Evolutionary conservation across 371 early-diverging fungal genomes (phyloP), one percentile per base, ranked within the genome.

Genomic region (Apophysomyces elegans): DNA sequence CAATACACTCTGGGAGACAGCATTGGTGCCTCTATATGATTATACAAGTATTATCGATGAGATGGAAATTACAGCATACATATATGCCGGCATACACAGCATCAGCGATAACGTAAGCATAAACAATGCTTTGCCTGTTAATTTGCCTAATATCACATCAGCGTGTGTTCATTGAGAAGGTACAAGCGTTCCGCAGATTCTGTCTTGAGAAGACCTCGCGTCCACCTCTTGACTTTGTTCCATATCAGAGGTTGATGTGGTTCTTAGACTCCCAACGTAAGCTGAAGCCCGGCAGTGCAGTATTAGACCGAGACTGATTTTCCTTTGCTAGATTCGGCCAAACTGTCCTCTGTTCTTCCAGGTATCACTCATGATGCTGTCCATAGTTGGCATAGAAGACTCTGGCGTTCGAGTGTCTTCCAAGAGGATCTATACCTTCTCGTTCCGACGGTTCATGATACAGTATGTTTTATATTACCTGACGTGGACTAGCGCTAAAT

Each of bases 211-310:
- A 79, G 1, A 81, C 89, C 0, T 86, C 88, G 4, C 86, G 91
- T 21, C 76, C 85, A 37, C 88, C 93, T 9, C 62, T 83, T 35
- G 88, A 90, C 73, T 72, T 91, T 66, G 84, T 87, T 14, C 85
- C 90, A 39, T 84, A 90, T 59, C 89, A 90, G 62, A 86, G 88
- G 14, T 46, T 89, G 50, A 69, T 85, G n/a, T 90, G 91, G 91
- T 70, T 81, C 37, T 78, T 88, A 59, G 88, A 89, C 58, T 70
- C 70, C 58, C 62, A 59, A 59, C 62, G 76, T 81, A 76, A 46
- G 69, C 71, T 8, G 44, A 66, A 56, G n/a, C 57, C 47, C n/a
- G 43, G 26, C 32, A 12, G 56, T 36, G 26, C 0, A 16, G 36
- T 56, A 18, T 9, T 50, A 35, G 59, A 11, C 37, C n/a, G 35